Evolutionary conservation across 2,329 filamentous ascomycete species (phyloP).

Genomic region (Penicillium verrucosum): DNA sequence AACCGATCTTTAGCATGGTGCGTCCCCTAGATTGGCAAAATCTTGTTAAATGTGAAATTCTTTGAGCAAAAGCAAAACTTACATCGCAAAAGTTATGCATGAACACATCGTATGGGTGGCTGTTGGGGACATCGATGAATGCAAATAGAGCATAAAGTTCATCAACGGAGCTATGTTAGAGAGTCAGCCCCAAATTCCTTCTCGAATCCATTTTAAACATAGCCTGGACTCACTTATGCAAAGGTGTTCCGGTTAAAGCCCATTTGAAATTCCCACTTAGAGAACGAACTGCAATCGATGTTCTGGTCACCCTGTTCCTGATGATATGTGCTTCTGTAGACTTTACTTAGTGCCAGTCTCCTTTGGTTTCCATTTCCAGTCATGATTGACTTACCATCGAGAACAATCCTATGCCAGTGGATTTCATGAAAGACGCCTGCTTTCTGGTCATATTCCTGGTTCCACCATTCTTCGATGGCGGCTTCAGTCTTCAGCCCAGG

Average conservation of each 20-base stretch:
- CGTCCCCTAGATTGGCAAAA: background rate
- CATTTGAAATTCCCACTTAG: background rate
- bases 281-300: background rate
- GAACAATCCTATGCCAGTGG: background rate
- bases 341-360: background rate
- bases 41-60: background rate
- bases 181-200: background rate
- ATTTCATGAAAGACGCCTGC: background rate
- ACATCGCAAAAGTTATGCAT: background rate
- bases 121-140: background rate
- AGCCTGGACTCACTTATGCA: background rate
- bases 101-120: background rate
- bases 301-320: background rate
- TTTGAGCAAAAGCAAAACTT: rapidly evolving
- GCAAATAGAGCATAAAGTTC: background rate
- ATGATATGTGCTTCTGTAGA: background rate
- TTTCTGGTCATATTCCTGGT: background rate
- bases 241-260: background rate
- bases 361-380: background rate
- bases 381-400: background rate
- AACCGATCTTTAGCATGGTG: background rate
- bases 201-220: background rate
- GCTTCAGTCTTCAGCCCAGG: background rate
- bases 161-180: background rate
- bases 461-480: background rate